Evolutionary conservation across 2,329 filamentous ascomycete species (phyloP).

Genomic region (Xylariaceae sp.): DNA sequence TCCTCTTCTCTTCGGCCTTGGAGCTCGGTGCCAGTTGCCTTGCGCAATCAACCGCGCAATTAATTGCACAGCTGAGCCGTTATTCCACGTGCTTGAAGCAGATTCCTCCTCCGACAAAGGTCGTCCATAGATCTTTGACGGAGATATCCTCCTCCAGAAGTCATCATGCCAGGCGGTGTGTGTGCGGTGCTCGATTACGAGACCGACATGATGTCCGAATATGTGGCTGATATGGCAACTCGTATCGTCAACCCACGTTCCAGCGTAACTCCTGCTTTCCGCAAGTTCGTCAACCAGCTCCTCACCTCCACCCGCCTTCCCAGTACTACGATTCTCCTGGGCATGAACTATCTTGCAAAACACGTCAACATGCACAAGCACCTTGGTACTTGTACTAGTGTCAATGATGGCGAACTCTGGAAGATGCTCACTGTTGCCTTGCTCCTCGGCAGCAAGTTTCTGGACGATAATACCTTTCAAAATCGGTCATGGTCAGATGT

Average conservation of each 20-base stretch:
- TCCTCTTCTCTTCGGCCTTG: conserved; percentile 36
- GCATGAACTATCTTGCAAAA: conserved; percentile 82
- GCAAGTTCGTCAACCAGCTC: conserved; percentile 88
- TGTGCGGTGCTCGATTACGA: conserved; percentile 94
- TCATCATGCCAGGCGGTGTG: conserved; percentile 71
- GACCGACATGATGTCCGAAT: conserved; percentile 93
- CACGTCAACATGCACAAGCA: conserved; percentile 69
- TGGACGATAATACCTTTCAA: conserved; percentile 96
- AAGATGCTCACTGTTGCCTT: conserved; percentile 80
- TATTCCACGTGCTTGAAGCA: conserved; percentile 38
- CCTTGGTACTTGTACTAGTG: conserved; percentile 46
- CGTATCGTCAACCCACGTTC: conserved; percentile 50
- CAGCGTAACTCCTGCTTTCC: conserved; percentile 63
- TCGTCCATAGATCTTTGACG: conserved; percentile 28
- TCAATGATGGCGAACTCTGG: conserved; percentile 69
- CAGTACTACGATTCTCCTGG: conserved; percentile 83
- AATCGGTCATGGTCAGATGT: conserved; percentile 96
- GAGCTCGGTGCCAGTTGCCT: conserved; percentile 27
- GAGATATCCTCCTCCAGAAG: conserved; percentile 24
- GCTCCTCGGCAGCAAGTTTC: conserved; percentile 86
- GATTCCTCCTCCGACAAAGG: conserved; percentile 34
- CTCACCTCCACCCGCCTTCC: conserved; percentile 84
- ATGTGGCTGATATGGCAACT: conserved; percentile 81
- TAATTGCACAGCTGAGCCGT: conserved; percentile 25
- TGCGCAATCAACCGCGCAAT: conserved; percentile 17